Base-by-base conservation (phyloP, 306 rosid species). In the Dryas octopetala region DNA sequence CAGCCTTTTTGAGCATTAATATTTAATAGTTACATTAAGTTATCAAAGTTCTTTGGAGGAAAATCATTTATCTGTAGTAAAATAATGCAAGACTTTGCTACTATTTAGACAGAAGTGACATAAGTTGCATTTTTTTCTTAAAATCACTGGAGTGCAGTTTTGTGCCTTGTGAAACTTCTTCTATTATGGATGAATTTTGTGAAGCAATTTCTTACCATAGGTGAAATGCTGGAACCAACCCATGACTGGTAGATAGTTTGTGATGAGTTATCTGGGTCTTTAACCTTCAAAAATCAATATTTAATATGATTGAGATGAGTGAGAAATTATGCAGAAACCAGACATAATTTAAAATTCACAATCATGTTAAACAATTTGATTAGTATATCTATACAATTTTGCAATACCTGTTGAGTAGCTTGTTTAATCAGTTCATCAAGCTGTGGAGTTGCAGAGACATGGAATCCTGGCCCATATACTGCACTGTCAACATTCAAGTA, bases 191-290 rank as follows among this genome's bases (percentile, higher is more conserved):
- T 15, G 44, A 65, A 1, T 50, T n/a, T 2, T 38, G 9, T 66
- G 70, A 69, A 65, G 60, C 48, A 15, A 46, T 71, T 79, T 55
- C 80, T 76, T 79, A 87, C 97, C 80, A 10, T 70, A 62, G 86
- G 84, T 40, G 89, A 82, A 76, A 74, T 68, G 61, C 78, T 28
- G 51, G 88, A 83, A 68, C 79, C 78, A 53, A 73, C 67, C 92
- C 91, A 91, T 71, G 93, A 81, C 74, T 87, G 88, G 74, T 89
- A 89, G 14, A 89, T 48, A 70, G 88, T 81, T 60, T 73, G 90
- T 43, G 93, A 91, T 44, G 92, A 84, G 85, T 87, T 89, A 72
- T 87, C 92, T 4, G 92, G 97, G 63, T 91, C 89, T 71, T 51
- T 82, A 74, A 91, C 92, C 97, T 91, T 32, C 68, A 82, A 72